phyloP scores from a whole-genome alignment of 2,329 filamentous ascomycete genomes.

The Trichoderma pleuroti region DNA sequence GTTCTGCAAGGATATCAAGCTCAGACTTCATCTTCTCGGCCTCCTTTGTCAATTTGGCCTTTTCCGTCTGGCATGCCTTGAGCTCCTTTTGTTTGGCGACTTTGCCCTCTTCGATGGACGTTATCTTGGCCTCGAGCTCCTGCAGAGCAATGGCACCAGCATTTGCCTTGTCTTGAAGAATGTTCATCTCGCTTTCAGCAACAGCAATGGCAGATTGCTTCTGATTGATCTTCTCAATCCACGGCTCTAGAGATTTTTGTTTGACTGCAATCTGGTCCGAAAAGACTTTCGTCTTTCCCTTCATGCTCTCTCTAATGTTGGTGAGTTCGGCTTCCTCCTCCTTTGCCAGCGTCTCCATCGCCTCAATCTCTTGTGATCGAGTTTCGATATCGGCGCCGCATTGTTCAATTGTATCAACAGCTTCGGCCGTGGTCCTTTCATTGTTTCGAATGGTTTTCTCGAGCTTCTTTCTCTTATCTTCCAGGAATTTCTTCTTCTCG shows the following conservation, averaged over 20 bases:
- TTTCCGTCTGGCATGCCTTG: slow-evolving; percentile 70
- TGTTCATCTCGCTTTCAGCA: slow-evolving; percentile 89
- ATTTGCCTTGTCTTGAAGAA: slow-evolving; percentile 84
- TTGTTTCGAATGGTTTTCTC: slow-evolving; percentile 81
- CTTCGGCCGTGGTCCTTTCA: slow-evolving; percentile 69
- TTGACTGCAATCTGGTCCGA: slow-evolving; percentile 89
- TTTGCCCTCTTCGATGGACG: slow-evolving; percentile 67
- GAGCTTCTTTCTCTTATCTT: slow-evolving; percentile 88
- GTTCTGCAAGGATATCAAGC: slow-evolving; percentile 65
- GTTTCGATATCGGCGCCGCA: slow-evolving; percentile 75
- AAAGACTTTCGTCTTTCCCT: slow-evolving; percentile 92
- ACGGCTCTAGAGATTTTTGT: slow-evolving; percentile 92
- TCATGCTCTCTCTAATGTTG: slow-evolving; percentile 79
- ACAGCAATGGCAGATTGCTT: slow-evolving; percentile 93
- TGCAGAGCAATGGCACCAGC: slow-evolving; percentile 79
- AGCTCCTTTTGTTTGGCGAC: slow-evolving; percentile 69
- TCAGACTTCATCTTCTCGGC: slow-evolving; percentile 68
- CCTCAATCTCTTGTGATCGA: slow-evolving; percentile 67
- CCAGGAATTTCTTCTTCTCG: slow-evolving; percentile 93
- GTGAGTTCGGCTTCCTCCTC: slow-evolving; percentile 78
- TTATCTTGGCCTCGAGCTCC: slow-evolving; percentile 78
- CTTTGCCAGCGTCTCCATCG: slow-evolving; percentile 72
- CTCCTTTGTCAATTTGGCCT: slow-evolving; percentile 69
- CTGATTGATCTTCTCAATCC: slow-evolving; percentile 95
- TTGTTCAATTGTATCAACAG: slow-evolving; percentile 72